phyloP scores from a whole-genome alignment of 108 stramenopile genomes.

The Conticribra guillardii region DNA sequence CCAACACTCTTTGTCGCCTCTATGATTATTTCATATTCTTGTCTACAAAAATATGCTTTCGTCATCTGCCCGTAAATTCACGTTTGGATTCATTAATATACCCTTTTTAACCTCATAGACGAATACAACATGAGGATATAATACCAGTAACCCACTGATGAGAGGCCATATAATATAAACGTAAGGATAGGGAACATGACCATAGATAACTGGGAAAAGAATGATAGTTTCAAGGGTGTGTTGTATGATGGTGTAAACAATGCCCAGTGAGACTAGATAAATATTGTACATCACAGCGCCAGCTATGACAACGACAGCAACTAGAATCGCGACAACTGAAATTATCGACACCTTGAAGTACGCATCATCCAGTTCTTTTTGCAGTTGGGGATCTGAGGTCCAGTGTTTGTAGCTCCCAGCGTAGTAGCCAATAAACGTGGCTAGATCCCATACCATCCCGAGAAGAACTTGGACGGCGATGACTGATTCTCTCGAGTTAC shows the following conservation, averaged over 20 bases:
- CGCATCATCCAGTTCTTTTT: neutral
- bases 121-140: slow-evolving; percentile 11
- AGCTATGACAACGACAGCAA: slow-evolving; percentile 6
- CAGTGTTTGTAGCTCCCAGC: neutral
- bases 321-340: slow-evolving; percentile 4
- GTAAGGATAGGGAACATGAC: neutral
- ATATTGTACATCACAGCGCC: slow-evolving; percentile 16
- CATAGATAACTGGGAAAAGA: slow-evolving; percentile 2
- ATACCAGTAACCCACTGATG: neutral
- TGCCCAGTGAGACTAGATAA: slow-evolving; percentile 9
- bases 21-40: too few species aligned
- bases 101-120: slow-evolving; percentile 11
- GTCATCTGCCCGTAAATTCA: neutral
- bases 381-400: slow-evolving; percentile 7
- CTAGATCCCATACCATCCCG: slow-evolving; percentile 14
- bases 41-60: neutral
- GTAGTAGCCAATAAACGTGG: slow-evolving; percentile 6
- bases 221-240: slow-evolving; percentile 2
- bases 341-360: slow-evolving; percentile 4
- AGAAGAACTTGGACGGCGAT: slow-evolving; percentile 16
- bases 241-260: slow-evolving; percentile 15
- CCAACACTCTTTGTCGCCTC: too few species aligned
- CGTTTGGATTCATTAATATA: slow-evolving; percentile 1
- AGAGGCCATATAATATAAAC: slow-evolving; percentile 4
- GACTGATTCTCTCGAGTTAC: slow-evolving; percentile 1